Percentiles rank a stretch among this genome's conserved stretches.
Conservation (phyloP, 2,329 filamentous ascomycete species). For the Aspergillus aculeatinus region DNA sequence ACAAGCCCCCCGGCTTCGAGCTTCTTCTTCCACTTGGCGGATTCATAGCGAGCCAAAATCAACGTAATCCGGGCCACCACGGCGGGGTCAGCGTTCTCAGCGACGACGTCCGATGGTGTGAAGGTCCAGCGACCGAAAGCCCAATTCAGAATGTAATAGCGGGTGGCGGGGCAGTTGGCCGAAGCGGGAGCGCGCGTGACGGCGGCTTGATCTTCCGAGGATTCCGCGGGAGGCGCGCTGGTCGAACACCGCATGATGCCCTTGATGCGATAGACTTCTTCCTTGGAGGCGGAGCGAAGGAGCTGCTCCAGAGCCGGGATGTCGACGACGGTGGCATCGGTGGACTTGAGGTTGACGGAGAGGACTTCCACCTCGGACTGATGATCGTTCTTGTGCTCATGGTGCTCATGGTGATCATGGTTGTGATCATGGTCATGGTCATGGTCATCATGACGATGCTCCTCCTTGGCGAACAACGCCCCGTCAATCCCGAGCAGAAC, state of each 20-base stretch:
- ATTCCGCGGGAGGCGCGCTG: slow-evolving; percentile 45
- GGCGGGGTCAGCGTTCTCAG: slow-evolving; percentile 30
- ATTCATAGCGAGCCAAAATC: slow-evolving; percentile 49
- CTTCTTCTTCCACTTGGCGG: slow-evolving; percentile 51
- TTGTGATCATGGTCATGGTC: slow-evolving; percentile 35
- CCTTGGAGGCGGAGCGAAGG: slow-evolving; percentile 74
- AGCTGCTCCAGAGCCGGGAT: slow-evolving; percentile 63
- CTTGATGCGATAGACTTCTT: slow-evolving; percentile 96
- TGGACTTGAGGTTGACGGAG: slow-evolving; percentile 66
- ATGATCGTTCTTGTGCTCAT: slow-evolving; percentile 58
- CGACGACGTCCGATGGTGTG: slow-evolving; percentile 56
- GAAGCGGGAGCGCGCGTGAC: slow-evolving; percentile 5
- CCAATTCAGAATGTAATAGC: slow-evolving; percentile 92
- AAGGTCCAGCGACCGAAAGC: slow-evolving; percentile 96
- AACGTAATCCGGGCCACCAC: slow-evolving; percentile 45
- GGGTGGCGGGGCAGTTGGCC: slow-evolving; percentile 35
- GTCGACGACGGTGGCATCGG: slow-evolving; percentile 50
- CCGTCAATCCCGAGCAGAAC: slow-evolving; percentile 86
- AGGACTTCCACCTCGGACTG: slow-evolving; percentile 87
- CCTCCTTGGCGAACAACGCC: slow-evolving; percentile 56
- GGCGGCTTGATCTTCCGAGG: slow-evolving; percentile 43
- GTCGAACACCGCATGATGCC: slow-evolving; percentile 55
- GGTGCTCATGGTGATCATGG: slow-evolving; percentile 39
- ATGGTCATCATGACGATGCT: slow-evolving; percentile 40
- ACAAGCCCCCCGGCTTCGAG: slow-evolving; percentile 43